A percentile compares a stretch with the other conserved stretches of the same genome.
Evolutionary conservation across 345 rosid species (phyloP).

Genomic region (Mallotus nudiflorus): DNA sequence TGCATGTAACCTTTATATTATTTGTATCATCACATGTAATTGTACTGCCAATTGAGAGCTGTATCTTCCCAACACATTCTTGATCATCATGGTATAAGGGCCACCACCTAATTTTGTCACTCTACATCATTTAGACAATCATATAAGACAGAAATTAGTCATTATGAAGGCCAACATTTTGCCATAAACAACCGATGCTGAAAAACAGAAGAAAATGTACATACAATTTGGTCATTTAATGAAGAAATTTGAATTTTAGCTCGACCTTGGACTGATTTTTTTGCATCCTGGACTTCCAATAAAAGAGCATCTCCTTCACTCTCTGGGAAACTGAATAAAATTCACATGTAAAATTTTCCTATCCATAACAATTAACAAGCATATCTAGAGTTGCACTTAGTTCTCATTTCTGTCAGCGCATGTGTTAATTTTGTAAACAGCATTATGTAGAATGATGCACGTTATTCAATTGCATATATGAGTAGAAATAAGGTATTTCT

Average conservation of each 20-base stretch:
- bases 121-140: constrained; percentile 45
- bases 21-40: constrained; percentile 61
- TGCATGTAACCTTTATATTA: constrained; percentile 65
- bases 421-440: constrained; percentile 16
- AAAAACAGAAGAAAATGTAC: constrained; percentile 28
- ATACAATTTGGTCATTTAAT: constrained; percentile 71
- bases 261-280: constrained; percentile 67
- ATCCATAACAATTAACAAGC: constrained; percentile 3
- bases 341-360: constrained; percentile 20
- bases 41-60: constrained; percentile 71
- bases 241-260: constrained; percentile 67
- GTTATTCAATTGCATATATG: background rate
- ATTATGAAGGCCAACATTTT: constrained; percentile 1
- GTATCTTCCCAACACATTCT: constrained; percentile 97
- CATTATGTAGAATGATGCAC: background rate
- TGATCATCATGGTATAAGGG: constrained; percentile 81
- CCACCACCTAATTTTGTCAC: constrained; percentile 87
- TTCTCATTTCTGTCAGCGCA: background rate
- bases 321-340: constrained; percentile 73
- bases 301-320: constrained; percentile 76
- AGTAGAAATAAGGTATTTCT: background rate
- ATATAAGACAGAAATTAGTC: constrained; percentile 2
- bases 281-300: constrained; percentile 79
- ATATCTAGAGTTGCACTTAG: constrained; percentile 5
- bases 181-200: constrained; percentile 6